Base-by-base conservation (phyloP, 164 flowering plant species). In the Kingdonia uniflora region DNA sequence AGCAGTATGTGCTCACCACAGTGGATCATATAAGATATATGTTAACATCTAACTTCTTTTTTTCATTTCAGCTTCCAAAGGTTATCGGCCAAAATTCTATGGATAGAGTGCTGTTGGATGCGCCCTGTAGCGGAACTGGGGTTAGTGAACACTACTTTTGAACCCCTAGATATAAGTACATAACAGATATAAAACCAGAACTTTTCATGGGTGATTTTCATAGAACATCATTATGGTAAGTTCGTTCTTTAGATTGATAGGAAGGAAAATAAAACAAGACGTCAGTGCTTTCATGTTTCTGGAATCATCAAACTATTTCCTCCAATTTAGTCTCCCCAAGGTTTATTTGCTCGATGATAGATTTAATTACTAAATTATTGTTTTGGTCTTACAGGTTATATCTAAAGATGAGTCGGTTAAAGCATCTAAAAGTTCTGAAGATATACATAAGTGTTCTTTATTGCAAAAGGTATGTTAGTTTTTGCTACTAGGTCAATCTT, bases 101-200 rank as follows among this genome's bases (percentile, higher is more conserved):
- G 60, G 99, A 94, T 67, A 76, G 99, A 59, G 92, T 89, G 37
- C 62, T 94, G 73, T 59, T 94, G 67, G 99, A 94, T 85, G 99
- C 99, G 14, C 99, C 99, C 44, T 94, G 99, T 76, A 94, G 97
- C 63, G 99, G 99, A 17, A 88, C 96, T 57, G 99, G 99, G 72
- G 35, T 29, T 29, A 29, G 35, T 29, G 35, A 29, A 29, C 35
- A n/a, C n/a, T n/a, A n/a, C n/a, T n/a, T n/a, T n/a, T n/a, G n/a
- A n/a, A n/a, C n/a, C n/a, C n/a, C n/a, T n/a, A n/a, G n/a, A n/a
- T n/a, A n/a, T n/a, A n/a, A n/a, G n/a, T n/a, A n/a, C n/a, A n/a
- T n/a, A n/a, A n/a, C n/a, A n/a, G n/a, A n/a, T n/a, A n/a, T n/a
- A n/a, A n/a, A n/a, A n/a, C n/a, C n/a, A n/a, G n/a, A n/a, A n/a